These are phyloP conservation scores for Umbelopsis isabellina DNA, from an alignment of 192 early-diverging fungal species.

Conservation along the genomic window DNA sequence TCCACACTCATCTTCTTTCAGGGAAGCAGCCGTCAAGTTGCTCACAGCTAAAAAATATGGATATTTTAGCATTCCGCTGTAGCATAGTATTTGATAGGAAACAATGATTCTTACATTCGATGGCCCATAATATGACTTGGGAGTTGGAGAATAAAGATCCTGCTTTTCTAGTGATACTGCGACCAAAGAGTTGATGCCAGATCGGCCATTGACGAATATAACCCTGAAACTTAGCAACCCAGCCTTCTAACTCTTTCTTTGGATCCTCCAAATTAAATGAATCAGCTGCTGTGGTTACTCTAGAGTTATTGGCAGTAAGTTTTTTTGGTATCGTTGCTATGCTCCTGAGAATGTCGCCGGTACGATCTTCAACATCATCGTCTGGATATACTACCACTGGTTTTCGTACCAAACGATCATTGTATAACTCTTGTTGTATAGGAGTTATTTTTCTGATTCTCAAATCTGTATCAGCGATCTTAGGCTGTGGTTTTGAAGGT, in stretches of 20 bases:
- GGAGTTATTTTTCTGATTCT: slow-evolving; percentile 3
- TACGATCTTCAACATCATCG: slow-evolving; percentile 10
- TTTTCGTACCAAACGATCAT: neutral
- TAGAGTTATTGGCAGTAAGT: neutral
- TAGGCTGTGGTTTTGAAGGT: too few species aligned
- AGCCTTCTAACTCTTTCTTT: slow-evolving; percentile 12
- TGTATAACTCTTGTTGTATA: slow-evolving; percentile 8
- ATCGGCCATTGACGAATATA: slow-evolving; percentile 20
- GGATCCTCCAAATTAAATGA: slow-evolving; percentile 20
- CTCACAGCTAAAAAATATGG: slow-evolving; percentile 25
- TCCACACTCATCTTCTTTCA: slow-evolving; percentile 34
- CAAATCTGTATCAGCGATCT: neutral
- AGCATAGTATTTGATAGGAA: neutral
- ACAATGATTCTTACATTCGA: slow-evolving; percentile 28
- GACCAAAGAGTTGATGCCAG: neutral
- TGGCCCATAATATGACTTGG: slow-evolving; percentile 27
- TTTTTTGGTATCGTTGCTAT: slow-evolving; percentile 9
- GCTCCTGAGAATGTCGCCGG: slow-evolving; percentile 4
- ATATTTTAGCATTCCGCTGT: neutral
- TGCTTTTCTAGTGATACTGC: neutral
- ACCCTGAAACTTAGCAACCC: slow-evolving; percentile 7
- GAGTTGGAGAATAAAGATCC: slow-evolving; percentile 26
- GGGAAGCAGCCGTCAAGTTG: slow-evolving; percentile 31
- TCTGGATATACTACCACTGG: neutral
- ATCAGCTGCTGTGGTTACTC: neutral